phyloP scores from a whole-genome alignment of 2,329 filamentous ascomycete genomes.

The Pseudogymnoascus sp. region DNA sequence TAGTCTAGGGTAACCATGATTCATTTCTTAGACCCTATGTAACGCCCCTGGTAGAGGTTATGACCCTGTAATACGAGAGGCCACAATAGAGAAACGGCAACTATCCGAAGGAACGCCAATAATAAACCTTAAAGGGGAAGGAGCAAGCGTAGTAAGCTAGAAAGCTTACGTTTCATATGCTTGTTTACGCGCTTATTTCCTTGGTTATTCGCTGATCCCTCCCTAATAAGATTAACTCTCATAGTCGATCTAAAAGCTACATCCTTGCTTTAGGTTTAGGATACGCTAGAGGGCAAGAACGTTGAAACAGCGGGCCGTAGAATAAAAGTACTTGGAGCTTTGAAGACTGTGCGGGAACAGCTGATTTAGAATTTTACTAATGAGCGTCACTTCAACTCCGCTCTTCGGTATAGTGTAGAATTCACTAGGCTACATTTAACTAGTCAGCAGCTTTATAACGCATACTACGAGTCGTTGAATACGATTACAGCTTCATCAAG shows the following conservation, averaged over 20 bases:
- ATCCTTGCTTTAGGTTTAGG: neutral
- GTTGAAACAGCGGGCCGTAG: neutral
- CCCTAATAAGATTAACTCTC: neutral
- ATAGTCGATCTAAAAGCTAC: neutral
- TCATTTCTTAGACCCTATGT: neutral
- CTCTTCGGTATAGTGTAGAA: neutral
- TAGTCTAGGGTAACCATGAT: neutral
- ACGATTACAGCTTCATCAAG: neutral
- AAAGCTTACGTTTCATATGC: neutral
- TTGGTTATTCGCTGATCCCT: neutral
- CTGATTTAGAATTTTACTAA: neutral
- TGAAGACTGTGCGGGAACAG: neutral
- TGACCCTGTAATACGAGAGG: neutral
- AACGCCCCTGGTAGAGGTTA: neutral
- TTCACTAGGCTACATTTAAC: neutral
- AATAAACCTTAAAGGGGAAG: neutral
- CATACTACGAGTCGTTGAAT: neutral
- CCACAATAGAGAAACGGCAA: neutral
- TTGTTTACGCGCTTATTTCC: neutral
- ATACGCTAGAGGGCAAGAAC: neutral
- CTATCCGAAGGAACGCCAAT: neutral
- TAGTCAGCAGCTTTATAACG: neutral
- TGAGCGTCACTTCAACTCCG: neutral
- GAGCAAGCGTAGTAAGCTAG: neutral
- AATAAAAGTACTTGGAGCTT: neutral